Conservation (phyloP, 768 basidiomycete genomes). For the Sutorius australiensis region DNA sequence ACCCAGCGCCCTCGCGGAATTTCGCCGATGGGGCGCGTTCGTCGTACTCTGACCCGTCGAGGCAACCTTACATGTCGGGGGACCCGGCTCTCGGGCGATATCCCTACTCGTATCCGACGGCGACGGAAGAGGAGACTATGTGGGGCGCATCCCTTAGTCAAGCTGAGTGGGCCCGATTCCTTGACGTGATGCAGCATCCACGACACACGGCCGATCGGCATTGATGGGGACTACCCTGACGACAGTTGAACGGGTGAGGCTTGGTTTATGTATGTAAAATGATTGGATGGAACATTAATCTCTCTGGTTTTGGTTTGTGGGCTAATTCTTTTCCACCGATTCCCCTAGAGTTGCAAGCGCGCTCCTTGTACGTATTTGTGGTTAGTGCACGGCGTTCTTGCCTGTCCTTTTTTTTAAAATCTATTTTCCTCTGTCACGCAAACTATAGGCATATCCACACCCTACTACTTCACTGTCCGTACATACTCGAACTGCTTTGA, state of each 20-base stretch:
- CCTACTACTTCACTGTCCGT: constrained; percentile 11
- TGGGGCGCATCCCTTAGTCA: constrained; percentile 78
- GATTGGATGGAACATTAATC: constrained; percentile 20
- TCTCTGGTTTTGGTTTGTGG: constrained; percentile 20
- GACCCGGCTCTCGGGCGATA: constrained; percentile 23
- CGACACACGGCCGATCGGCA: constrained; percentile 29
- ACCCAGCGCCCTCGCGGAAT: constrained; percentile 23
- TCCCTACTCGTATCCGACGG: constrained; percentile 38
- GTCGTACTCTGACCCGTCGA: constrained; percentile 26
- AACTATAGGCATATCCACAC: constrained; percentile 19
- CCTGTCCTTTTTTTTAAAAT: constrained; percentile 5
- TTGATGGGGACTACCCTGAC: constrained; percentile 11
- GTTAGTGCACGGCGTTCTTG: constrained; percentile 18
- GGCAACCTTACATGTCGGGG: constrained; percentile 25
- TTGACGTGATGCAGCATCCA: constrained; percentile 61
- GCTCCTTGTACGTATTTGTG: constrained; percentile 24
- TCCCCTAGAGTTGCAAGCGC: constrained; percentile 15
- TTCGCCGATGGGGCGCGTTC: constrained; percentile 20
- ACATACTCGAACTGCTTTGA: constrained; percentile 9
- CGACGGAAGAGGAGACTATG: constrained; percentile 58
- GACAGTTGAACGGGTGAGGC: constrained; percentile 10
- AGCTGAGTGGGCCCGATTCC: constrained; percentile 65
- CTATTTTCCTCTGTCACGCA: constrained; percentile 15
- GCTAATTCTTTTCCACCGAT: constrained; percentile 1
- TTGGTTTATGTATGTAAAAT: constrained; percentile 31